Percentiles rank a stretch among this genome's conserved stretches.
Evolutionary conservation across 768 basidiomycete species (phyloP).

Genomic region (Rhizopogon salebrosus): DNA sequence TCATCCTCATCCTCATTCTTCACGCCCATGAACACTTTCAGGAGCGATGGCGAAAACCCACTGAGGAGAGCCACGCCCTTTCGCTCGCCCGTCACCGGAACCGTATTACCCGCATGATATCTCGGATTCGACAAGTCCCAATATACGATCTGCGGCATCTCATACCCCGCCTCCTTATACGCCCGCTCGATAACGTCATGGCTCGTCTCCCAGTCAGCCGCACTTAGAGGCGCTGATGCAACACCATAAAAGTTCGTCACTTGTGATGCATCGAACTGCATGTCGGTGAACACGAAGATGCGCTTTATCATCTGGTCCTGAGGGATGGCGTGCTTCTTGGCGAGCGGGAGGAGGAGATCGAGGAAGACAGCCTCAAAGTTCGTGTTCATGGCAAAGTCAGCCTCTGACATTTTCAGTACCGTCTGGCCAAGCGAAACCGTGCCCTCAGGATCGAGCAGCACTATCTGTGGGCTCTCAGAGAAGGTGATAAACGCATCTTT

Average conservation of each 20-base stretch:
- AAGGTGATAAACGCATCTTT: constrained; percentile 66
- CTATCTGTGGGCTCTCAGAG: constrained; percentile 43
- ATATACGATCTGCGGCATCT: constrained; percentile 68
- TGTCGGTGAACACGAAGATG: constrained; percentile 72
- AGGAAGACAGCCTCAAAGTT: constrained; percentile 58
- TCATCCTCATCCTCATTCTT: constrained; percentile 29
- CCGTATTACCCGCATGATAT: constrained; percentile 21
- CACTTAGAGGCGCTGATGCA: constrained; percentile 5
- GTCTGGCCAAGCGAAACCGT: constrained; percentile 29
- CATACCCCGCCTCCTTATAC: constrained; percentile 60
- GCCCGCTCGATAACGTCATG: constrained; percentile 50
- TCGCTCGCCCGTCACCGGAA: constrained; percentile 46
- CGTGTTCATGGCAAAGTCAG: constrained; percentile 55
- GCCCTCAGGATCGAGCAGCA: constrained; percentile 40
- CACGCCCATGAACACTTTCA: constrained; percentile 70
- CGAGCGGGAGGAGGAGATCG: constrained; percentile 57
- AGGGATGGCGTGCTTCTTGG: constrained; percentile 48
- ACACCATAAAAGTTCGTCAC: too few species aligned
- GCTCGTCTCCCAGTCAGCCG: constrained; percentile 51
- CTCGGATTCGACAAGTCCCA: constrained; percentile 48
- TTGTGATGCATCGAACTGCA: constrained; percentile 58
- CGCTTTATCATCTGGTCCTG: constrained; percentile 73
- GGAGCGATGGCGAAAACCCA: constrained; percentile 65
- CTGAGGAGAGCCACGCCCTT: constrained; percentile 65
- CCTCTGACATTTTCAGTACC: constrained; percentile 29